phyloP scores from a whole-genome alignment of 495 filamentous ascomycete genomes.

The Parathielavia hyrcaniae region DNA sequence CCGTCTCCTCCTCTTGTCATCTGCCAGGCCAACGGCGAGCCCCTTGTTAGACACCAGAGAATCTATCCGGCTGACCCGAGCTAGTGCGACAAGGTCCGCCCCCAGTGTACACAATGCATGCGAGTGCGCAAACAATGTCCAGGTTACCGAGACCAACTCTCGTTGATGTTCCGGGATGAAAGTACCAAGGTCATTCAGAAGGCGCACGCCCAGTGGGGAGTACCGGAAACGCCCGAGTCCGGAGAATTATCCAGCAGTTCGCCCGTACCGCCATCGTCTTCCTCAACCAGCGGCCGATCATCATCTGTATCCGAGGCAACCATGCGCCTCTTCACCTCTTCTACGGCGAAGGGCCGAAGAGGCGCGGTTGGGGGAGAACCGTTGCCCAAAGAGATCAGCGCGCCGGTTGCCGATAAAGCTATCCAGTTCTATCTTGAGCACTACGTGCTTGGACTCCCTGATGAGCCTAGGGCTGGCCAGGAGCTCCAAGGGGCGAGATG shows the following conservation, averaged over 20 bases:
- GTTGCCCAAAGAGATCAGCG: constrained; percentile 20
- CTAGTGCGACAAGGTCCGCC: constrained; percentile 60
- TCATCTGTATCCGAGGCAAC: constrained; percentile 12
- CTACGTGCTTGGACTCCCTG: constrained; percentile 44
- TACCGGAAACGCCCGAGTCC: constrained; percentile 16
- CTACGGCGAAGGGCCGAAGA: neutral
- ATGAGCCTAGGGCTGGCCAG: constrained; percentile 36
- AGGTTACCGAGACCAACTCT: constrained; percentile 62
- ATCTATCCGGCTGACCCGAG: constrained; percentile 17
- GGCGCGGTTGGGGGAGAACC: neutral
- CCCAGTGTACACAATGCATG: constrained; percentile 61
- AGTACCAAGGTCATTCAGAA: constrained; percentile 61
- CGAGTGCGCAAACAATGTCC: constrained; percentile 53
- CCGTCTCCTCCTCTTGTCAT: neutral
- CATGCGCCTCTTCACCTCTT: neutral
- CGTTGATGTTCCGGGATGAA: constrained; percentile 68
- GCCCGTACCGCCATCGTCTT: constrained; percentile 19
- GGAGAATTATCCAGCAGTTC: constrained; percentile 30
- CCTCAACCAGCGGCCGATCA: constrained; percentile 12
- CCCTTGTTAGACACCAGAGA: neutral
- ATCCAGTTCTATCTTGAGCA: constrained; percentile 45
- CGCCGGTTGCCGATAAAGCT: constrained; percentile 37
- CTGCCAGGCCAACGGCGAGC: neutral
- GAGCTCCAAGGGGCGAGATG: constrained; percentile 26
- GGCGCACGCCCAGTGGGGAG: constrained; percentile 51